Base-by-base conservation (phyloP, 1,139 yeast species). In the Geotrichum klebahnii region DNA sequence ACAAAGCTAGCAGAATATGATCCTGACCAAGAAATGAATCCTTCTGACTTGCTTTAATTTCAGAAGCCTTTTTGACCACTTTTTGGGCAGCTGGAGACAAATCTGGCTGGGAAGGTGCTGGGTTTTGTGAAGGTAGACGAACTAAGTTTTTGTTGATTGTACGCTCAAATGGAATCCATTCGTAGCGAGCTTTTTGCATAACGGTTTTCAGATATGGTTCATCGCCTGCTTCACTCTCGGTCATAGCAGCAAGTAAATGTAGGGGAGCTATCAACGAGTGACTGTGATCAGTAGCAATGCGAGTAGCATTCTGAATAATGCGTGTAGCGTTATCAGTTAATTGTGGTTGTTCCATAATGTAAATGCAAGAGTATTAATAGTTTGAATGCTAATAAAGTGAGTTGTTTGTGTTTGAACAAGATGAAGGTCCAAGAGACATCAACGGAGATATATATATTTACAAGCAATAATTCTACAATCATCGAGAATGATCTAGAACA, bases 1-100 rank as follows among this genome's bases (percentile, higher is more conserved):
- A 72, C 47, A 92, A 72, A 0, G 97, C 96, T 56, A 88, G 74
- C 47, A 92, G 72, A 17, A 92, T 71, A 67, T 92, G 98, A 68
- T 92, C 98, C 70, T 90, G 97, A 0, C 96, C 97, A 53, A 92
- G 79, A 62, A 79, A 92, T 33, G 82, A 75, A 67, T 92, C 98
- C 68, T 92, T 92, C 65, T 92, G 98, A 61, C 84, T 85, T 49
- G 80, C 75, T 68, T 84, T 84, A 59, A 88, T 79, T 64, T 87
- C 84, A 44, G 76, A 76, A 17, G 95, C 89, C 40, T 77, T 77
- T 55, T 78, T 76, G 50, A 88, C 68, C 26, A 86, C 77, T 65
- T 82, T 83, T 17, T 44, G 23, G 9, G 36, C 43, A 5, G 36
- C 43, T 53, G 82, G 79, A 53, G 85, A 76, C 51, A 90, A 83